A percentile compares a stretch with the other conserved stretches of the same genome.
These are phyloP conservation scores for Fraxinus xanthoxyloides DNA, from an alignment of 305 asterid species.

Conservation along the genomic window DNA sequence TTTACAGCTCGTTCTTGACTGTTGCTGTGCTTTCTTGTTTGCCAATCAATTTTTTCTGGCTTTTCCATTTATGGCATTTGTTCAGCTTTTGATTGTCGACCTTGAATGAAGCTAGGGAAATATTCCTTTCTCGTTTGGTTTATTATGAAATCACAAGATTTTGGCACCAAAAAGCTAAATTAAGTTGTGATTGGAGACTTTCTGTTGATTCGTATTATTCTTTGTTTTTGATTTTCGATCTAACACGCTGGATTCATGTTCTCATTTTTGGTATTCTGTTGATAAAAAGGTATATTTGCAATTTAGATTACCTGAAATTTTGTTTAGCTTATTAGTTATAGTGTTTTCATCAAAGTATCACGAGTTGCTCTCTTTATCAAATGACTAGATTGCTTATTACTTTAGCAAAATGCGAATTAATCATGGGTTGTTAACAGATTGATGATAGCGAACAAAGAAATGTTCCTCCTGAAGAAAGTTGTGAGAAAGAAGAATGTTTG, in stretches of 20 bases:
- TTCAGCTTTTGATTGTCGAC: not conserved
- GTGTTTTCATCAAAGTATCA: not conserved
- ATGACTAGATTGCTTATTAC: not conserved
- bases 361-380: not conserved
- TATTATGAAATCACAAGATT: not conserved
- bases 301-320: not conserved
- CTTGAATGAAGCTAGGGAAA: not conserved
- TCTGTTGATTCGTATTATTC: not conserved
- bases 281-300: not conserved
- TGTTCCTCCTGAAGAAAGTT: constrained; percentile 32
- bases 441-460: constrained; percentile 30
- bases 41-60: not conserved
- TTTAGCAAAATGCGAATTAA: not conserved
- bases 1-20: not conserved
- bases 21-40: not conserved
- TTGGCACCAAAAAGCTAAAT: not conserved
- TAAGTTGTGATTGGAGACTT: not conserved
- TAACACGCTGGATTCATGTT: not conserved
- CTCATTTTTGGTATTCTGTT: not conserved
- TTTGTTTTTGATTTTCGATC: not conserved
- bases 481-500: constrained; percentile 25
- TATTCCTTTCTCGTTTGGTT: not conserved
- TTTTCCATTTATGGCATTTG: not conserved
- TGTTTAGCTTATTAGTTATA: not conserved
- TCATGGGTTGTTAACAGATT: constrained; percentile 34